Evolutionary conservation across 306 rosid species (phyloP).

Genomic region (Ammopiptanthus mongolicus): DNA sequence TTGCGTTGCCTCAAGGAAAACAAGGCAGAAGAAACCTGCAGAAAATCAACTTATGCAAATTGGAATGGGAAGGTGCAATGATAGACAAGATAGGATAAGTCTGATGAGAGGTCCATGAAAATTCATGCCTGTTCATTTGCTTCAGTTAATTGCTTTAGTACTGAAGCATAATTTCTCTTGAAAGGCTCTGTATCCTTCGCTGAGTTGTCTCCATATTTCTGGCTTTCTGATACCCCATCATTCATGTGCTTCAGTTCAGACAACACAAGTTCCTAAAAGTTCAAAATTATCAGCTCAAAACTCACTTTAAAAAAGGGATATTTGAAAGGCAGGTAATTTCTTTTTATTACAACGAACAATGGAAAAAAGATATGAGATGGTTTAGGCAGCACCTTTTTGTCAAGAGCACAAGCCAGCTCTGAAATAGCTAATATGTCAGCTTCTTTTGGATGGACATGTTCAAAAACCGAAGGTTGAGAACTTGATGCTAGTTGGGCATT

Average conservation of each 20-base stretch:
- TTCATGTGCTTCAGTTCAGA: conserved; percentile 82
- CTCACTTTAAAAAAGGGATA: conserved; percentile 1
- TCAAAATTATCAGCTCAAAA: conserved; percentile 34
- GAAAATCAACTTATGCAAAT: conserved; percentile 26
- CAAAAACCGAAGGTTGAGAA: conserved; percentile 47
- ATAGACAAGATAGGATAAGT: conserved; percentile 2
- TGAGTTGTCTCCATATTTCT: conserved; percentile 56
- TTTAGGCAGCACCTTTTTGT: conserved; percentile 66
- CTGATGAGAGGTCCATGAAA: conserved; percentile 16
- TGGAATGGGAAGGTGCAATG: conserved; percentile 18
- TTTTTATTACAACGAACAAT: neutral
- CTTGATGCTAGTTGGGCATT: conserved; percentile 37
- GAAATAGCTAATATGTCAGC: conserved; percentile 74
- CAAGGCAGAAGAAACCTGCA: conserved; percentile 83
- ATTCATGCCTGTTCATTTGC: conserved; percentile 72
- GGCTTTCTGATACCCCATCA: conserved; percentile 62
- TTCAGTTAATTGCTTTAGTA: conserved; percentile 67
- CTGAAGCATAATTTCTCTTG: conserved; percentile 83
- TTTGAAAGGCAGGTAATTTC: conserved; percentile 15
- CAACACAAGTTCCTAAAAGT: conserved; percentile 67
- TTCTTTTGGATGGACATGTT: conserved; percentile 61
- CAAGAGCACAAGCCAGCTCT: conserved; percentile 72
- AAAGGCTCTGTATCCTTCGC: conserved; percentile 69
- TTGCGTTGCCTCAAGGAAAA: conserved; percentile 81
- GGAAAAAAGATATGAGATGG: neutral